These are phyloP conservation scores for Anastatica hierochuntica DNA, from an alignment of 345 rosid genomes.

Conservation along the genomic window DNA sequence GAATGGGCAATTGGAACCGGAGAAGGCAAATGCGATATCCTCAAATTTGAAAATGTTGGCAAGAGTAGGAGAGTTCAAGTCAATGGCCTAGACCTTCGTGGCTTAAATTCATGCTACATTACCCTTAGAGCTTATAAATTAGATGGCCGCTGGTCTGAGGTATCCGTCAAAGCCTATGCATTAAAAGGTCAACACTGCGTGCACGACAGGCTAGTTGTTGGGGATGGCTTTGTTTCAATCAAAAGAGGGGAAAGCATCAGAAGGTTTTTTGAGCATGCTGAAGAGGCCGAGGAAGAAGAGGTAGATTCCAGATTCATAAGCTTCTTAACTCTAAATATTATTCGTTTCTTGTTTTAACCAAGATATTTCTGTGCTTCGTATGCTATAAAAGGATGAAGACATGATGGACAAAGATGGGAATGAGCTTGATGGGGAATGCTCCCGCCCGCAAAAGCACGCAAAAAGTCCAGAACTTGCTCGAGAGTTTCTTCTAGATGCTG, in stretches of 20 bases:
- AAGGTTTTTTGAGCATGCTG: conserved; percentile 90
- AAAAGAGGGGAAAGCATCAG: conserved; percentile 73
- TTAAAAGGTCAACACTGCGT: conserved; percentile 76
- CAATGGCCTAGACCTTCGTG: conserved; percentile 63
- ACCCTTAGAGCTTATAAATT: conserved; percentile 83
- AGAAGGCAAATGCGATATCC: conserved; percentile 81
- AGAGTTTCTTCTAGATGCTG: conserved; percentile 97
- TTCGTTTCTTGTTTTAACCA: neutral
- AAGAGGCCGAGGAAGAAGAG: conserved; percentile 98
- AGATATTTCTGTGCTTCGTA: neutral
- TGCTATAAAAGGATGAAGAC: conserved; percentile 74
- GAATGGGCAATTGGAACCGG: conserved; percentile 99
- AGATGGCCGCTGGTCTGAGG: conserved; percentile 82
- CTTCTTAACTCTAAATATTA: neutral
- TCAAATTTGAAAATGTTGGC: conserved; percentile 89
- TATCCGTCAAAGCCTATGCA: conserved; percentile 83
- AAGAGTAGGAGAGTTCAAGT: conserved; percentile 55
- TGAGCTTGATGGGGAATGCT: conserved; percentile 93
- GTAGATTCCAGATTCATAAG: conserved; percentile 30
- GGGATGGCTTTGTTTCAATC: conserved; percentile 88
- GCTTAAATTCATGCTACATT: conserved; percentile 58
- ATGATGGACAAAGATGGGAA: conserved; percentile 92
- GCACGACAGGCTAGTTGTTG: conserved; percentile 83
- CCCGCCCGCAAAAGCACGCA: conserved; percentile 98
- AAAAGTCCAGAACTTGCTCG: conserved; percentile 99